Evolutionary conservation across 192 early-diverging fungal genomes (phyloP).

Genomic region (Umbelopsis sp.): DNA sequence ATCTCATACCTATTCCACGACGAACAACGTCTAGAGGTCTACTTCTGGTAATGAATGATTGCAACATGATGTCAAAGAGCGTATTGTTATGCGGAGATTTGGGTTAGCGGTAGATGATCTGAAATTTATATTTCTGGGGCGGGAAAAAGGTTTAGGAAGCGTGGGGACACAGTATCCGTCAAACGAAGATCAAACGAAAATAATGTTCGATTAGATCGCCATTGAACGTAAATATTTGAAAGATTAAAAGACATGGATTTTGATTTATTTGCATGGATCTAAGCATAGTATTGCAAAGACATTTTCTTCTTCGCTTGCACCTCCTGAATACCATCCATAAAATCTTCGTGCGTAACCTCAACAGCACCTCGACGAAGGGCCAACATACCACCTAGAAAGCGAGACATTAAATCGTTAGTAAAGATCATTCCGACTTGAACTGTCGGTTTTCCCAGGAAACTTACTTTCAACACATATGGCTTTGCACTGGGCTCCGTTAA

Average conservation of each 20-base stretch:
- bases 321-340: conserved; percentile 97
- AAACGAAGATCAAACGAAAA: too few relatives aligned
- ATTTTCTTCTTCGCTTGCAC: conserved; percentile 99
- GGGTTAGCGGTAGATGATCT: background rate
- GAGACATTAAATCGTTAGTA: background rate
- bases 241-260: background rate
- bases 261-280: conserved; percentile 20
- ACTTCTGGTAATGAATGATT: background rate
- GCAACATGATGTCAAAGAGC: background rate
- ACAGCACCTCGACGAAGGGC: conserved; percentile 87
- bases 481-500: conserved; percentile 99
- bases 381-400: conserved; percentile 74
- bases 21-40: background rate
- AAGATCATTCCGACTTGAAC: background rate
- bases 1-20: background rate
- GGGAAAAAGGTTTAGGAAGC: background rate
- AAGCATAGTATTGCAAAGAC: conserved; percentile 89
- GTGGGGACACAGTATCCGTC: background rate
- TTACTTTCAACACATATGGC: conserved; percentile 85
- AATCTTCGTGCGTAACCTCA: conserved; percentile 94
- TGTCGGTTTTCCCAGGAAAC: background rate
- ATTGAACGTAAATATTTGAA: too few relatives aligned
- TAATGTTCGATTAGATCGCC: too few relatives aligned
- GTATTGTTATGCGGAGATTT: background rate
- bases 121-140: background rate